These are phyloP conservation scores for Colletotrichum lentis DNA, from an alignment of 2,329 filamentous ascomycete species.

Conservation along the genomic window DNA sequence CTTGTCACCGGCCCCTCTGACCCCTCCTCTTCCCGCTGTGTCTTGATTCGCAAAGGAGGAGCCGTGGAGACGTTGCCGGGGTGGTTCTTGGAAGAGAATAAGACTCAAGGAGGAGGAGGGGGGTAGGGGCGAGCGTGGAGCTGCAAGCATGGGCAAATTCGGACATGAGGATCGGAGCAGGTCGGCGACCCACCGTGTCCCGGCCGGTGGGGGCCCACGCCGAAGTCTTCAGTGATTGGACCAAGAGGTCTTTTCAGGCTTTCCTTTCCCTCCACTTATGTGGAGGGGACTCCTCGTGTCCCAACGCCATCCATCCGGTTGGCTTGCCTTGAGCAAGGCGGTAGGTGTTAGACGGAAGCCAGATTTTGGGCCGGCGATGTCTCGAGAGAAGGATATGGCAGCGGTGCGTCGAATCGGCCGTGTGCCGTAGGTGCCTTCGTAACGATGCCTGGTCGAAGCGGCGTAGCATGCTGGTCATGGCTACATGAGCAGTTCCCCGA, in stretches of 20 bases:
- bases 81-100: not conserved
- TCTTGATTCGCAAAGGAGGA: constrained; percentile 28
- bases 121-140: not conserved
- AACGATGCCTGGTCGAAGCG: not conserved
- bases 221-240: constrained; percentile 18
- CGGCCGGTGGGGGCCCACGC: constrained; percentile 16
- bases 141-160: constrained; percentile 32
- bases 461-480: constrained; percentile 2
- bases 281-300: constrained; percentile 21
- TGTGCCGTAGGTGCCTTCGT: not conserved
- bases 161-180: constrained; percentile 33
- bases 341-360: constrained; percentile 18
- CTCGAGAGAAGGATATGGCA: not conserved
- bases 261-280: constrained; percentile 17
- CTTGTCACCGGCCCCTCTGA: constrained; percentile 2
- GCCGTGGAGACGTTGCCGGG: constrained; percentile 15
- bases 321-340: constrained; percentile 18
- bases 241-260: not conserved
- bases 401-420: not conserved
- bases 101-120: constrained; percentile 4
- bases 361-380: constrained; percentile 25
- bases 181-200: constrained; percentile 29
- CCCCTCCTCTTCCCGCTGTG: constrained; percentile 7
- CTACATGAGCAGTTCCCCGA: not conserved
- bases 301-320: not conserved